phyloP scores from a whole-genome alignment of 2,329 filamentous ascomycete species.

The Cladosporium colombiae region DNA sequence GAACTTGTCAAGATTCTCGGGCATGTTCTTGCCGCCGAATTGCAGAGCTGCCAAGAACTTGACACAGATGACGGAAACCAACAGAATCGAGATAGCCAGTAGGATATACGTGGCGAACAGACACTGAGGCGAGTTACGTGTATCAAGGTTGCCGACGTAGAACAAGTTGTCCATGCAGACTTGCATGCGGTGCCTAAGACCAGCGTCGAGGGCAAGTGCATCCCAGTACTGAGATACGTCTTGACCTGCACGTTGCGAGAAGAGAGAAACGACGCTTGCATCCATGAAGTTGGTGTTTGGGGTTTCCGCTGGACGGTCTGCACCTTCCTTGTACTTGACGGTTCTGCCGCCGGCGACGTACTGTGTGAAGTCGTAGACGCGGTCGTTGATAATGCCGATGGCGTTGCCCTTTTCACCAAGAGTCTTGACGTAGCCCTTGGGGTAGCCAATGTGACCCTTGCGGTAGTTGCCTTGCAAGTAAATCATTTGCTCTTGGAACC shows the following conservation, averaged over 20 bases:
- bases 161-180: conserved; percentile 91
- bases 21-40: conserved; percentile 85
- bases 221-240: conserved; percentile 87
- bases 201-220: conserved; percentile 60
- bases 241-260: conserved; percentile 70
- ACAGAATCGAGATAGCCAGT: conserved; percentile 76
- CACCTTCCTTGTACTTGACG: conserved; percentile 58
- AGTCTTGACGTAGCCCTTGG: conserved; percentile 71
- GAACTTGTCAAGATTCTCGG: conserved; percentile 97
- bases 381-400: conserved; percentile 75
- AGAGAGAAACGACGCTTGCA: conserved; percentile 69
- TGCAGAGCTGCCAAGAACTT: conserved; percentile 97
- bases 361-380: conserved; percentile 85
- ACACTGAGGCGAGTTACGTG: conserved; percentile 80
- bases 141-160: conserved; percentile 89
- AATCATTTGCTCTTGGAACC: conserved; percentile 88
- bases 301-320: conserved; percentile 48
- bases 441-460: conserved; percentile 86
- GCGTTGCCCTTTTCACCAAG: conserved; percentile 55
- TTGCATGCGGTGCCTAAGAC: conserved; percentile 67
- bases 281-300: conserved; percentile 79
- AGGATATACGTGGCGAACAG: conserved; percentile 88
- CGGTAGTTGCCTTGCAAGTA: conserved; percentile 75
- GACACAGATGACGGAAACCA: conserved; percentile 83
- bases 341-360: conserved; percentile 76